These are phyloP conservation scores for Phytophthora hibernalis DNA, from an alignment of 352 stramenopile genomes.

Conservation along the genomic window DNA sequence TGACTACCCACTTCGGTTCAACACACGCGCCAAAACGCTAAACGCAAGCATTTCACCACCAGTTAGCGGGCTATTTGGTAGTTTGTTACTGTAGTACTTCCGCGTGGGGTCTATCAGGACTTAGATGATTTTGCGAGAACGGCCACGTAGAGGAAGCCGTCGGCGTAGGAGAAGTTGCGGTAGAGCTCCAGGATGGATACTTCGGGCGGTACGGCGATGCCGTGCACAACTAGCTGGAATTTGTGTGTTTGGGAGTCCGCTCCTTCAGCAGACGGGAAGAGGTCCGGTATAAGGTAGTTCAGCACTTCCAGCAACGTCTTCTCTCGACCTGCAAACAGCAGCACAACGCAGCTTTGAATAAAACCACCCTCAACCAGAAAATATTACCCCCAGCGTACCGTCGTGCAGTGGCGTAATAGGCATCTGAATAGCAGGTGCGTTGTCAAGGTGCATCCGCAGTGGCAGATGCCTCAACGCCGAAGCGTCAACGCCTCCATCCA, in stretches of 20 bases:
- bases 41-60: background rate
- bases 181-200: conserved; percentile 74
- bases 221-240: conserved; percentile 62
- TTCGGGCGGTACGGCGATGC: conserved; percentile 51
- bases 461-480: conserved; percentile 60
- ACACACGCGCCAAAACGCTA: background rate
- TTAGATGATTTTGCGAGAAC: conserved; percentile 23
- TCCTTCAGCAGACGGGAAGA: conserved; percentile 45
- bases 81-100: background rate
- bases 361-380: background rate
- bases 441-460: conserved; percentile 67
- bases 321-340: conserved; percentile 40
- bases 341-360: background rate
- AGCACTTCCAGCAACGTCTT: conserved; percentile 61
- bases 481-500: conserved; percentile 42
- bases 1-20: background rate
- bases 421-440: conserved; percentile 72
- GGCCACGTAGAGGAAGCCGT: conserved; percentile 81
- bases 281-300: conserved; percentile 62
- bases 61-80: background rate
- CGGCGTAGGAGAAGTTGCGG: conserved; percentile 68
- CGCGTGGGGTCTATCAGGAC: conserved; percentile 7
- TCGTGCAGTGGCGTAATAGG: conserved; percentile 61
- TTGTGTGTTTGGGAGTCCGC: conserved; percentile 4
- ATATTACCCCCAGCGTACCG: conserved; percentile 23